A percentile compares a stretch with the other conserved stretches of the same genome.
These are phyloP conservation scores for Cladosporium colombiae DNA, from an alignment of 2,329 filamentous ascomycete genomes.

Conservation along the genomic window DNA sequence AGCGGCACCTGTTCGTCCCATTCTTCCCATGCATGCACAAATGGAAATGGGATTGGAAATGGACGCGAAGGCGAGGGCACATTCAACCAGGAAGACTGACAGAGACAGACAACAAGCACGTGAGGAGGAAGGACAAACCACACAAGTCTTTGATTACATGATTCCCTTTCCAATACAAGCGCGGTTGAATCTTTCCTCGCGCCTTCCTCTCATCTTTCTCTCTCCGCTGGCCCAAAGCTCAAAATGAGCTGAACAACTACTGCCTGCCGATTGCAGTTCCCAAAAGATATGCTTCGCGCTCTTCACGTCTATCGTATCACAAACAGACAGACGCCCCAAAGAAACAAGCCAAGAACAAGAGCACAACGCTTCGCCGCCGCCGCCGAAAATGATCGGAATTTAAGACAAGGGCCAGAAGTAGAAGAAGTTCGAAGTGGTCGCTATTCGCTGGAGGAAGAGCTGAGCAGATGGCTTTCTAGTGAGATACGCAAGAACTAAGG, in stretches of 20 bases:
- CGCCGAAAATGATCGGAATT: background rate
- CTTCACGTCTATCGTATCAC: background rate
- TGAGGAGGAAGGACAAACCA: too few species aligned
- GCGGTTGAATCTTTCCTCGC: background rate
- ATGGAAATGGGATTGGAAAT: too few species aligned
- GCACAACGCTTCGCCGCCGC: constrained; percentile 1
- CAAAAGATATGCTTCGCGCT: background rate
- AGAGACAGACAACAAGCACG: too few species aligned
- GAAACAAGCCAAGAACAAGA: background rate
- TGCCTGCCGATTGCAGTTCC: background rate
- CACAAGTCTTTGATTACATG: background rate
- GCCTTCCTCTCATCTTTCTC: background rate
- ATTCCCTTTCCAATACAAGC: background rate
- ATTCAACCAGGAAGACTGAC: too few species aligned
- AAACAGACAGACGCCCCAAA: background rate
- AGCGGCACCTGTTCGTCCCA: too few species aligned
- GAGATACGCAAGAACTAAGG: constrained; percentile 26
- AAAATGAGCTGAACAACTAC: background rate
- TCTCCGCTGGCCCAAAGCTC: background rate
- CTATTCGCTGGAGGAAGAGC: background rate
- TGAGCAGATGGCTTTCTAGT: background rate
- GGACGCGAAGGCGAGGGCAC: too few species aligned
- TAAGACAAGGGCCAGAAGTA: background rate
- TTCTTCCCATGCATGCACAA: too few species aligned
- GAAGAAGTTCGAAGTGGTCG: background rate